Evolutionary conservation across 768 basidiomycete genomes (phyloP), one percentile per base, ranked within the genome.

Genomic region (Mycena alexandri): DNA sequence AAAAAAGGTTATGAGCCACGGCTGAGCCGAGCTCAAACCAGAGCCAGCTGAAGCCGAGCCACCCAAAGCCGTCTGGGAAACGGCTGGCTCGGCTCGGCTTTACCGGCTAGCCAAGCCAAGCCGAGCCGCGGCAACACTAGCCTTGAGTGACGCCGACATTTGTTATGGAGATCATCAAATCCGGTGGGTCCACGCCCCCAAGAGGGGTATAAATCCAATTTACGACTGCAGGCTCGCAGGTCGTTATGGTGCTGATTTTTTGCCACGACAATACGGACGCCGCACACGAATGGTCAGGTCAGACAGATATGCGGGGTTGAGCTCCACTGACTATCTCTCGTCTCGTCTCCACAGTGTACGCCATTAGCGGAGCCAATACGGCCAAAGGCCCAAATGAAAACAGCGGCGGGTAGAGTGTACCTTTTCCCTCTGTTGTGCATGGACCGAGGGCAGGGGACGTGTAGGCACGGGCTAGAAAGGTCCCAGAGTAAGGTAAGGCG

Each of bases 221-320:
- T 67, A 85, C 73, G 12, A 69, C 54, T 9, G 73, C 75, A 19
- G 76, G 61, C 1, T 68, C 69, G 69, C 83, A 84, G 33, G 81
- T 77, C 13, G 70, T 78, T 78, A 83, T 73, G 44, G 76, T 74
- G 25, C 72, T 51, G 25, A 79, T 63, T 44, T 63, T n/a, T 24
- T 60, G 54, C 43, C 81, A 75, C 19, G 19, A n/a, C 61, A 80
- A 69, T 7, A 11, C 13, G 9, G 69, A 46, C 65, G 51, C 8
- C 11, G 12, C 41, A 43, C 11, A 22, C 43, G 74, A 67, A 54
- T 29, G 29, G 29, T 29, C 29, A 29, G 29, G 63, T 60, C n/a
- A 68, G 69, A 48, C 55, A 22, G 5, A 55, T 7, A 25, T n/a
- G 47, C 62, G 53, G 44, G 4, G 44, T 53, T 34, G 38, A 54